phyloP scores from a whole-genome alignment of 2,329 filamentous ascomycete genomes.

The Fusarium penzigii region DNA sequence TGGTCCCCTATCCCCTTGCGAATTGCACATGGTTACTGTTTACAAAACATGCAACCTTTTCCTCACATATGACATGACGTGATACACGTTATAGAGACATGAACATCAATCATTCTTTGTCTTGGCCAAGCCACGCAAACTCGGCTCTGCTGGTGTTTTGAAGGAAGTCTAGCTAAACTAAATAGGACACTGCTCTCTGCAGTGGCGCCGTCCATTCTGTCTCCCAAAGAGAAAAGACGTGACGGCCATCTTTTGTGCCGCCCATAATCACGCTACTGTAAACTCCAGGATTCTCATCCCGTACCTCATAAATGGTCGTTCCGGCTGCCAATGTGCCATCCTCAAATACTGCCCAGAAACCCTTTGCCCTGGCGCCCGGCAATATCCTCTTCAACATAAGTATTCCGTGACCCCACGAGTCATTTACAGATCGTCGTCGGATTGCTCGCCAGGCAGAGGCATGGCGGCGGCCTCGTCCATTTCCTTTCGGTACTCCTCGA shows the following conservation, averaged over 20 bases:
- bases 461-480: slow-evolving; percentile 77
- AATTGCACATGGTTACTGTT: neutral
- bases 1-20: neutral
- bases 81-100: neutral
- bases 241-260: slow-evolving; percentile 32
- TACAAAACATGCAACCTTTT: neutral
- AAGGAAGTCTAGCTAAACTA: slow-evolving; percentile 41
- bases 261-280: slow-evolving; percentile 40
- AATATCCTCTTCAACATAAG: slow-evolving; percentile 33
- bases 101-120: slow-evolving; percentile 12
- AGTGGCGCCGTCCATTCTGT: slow-evolving; percentile 35
- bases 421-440: slow-evolving; percentile 67
- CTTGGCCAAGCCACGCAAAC: slow-evolving; percentile 33
- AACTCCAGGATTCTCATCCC: slow-evolving; percentile 34
- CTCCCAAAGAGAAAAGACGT: slow-evolving; percentile 30
- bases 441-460: slow-evolving; percentile 94
- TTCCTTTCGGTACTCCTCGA: slow-evolving; percentile 83
- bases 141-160: slow-evolving; percentile 31
- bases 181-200: slow-evolving; percentile 32
- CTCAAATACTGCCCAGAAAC: slow-evolving; percentile 28
- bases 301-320: slow-evolving; percentile 42
- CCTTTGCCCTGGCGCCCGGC: slow-evolving; percentile 22
- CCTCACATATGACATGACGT: neutral
- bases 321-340: slow-evolving; percentile 34
- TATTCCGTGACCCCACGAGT: slow-evolving; percentile 29